A percentile compares a stretch with the other conserved stretches of the same genome.
phyloP scores from a whole-genome alignment of 306 rosid genomes.

The Abrus precatorius region DNA sequence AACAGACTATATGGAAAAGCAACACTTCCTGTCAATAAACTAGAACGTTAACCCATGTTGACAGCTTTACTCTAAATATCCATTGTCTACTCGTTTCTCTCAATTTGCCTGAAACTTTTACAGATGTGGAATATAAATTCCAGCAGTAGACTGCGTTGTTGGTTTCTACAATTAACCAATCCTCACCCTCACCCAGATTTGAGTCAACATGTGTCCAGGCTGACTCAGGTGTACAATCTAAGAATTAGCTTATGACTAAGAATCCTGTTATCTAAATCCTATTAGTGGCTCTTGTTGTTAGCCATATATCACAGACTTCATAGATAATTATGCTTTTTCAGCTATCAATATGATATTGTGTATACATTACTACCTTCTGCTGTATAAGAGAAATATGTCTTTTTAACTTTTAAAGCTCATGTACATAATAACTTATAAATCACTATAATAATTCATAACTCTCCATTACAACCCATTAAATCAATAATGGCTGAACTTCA shows the following conservation, averaged over 20 bases:
- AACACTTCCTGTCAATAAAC: background rate
- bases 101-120: background rate
- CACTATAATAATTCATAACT: too few relatives aligned
- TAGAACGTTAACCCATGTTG: background rate
- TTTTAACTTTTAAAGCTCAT: too few relatives aligned
- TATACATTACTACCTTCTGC: too few relatives aligned
- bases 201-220: background rate
- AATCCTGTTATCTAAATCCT: background rate
- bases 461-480: too few relatives aligned
- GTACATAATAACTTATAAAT: too few relatives aligned
- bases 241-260: background rate
- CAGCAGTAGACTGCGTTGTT: background rate
- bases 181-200: slow-evolving; percentile 1
- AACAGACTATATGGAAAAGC: background rate
- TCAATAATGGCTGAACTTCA: too few relatives aligned
- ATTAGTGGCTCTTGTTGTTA: background rate
- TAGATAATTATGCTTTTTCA: background rate
- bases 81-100: background rate
- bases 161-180: background rate
- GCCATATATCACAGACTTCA: background rate
- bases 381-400: too few relatives aligned
- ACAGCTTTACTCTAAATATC: background rate
- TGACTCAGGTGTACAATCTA: background rate
- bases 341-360: too few relatives aligned
- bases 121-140: background rate